Evolutionary conservation across 768 basidiomycete species (phyloP).

Genomic region (Termitomyces sp.): DNA sequence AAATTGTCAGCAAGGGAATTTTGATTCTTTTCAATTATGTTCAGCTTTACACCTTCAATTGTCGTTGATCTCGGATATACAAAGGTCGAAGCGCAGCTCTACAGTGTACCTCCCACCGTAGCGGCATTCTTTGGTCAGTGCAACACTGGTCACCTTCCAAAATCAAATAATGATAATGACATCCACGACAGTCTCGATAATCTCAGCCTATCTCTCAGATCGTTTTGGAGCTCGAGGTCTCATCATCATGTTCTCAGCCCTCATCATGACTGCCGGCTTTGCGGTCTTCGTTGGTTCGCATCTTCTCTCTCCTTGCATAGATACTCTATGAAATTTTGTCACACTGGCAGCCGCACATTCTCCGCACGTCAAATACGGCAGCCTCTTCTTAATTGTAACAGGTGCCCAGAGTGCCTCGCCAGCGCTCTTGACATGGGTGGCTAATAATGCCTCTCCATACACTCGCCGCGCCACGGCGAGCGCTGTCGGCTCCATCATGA

Average conservation of each 20-base stretch:
- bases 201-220: slow-evolving; percentile 37
- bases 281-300: too few species aligned
- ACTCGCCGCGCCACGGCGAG: slow-evolving; percentile 51
- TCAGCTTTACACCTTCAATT: slow-evolving; percentile 70
- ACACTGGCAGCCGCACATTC: slow-evolving; percentile 18
- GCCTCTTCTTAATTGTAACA: too few species aligned
- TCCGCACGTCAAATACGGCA: slow-evolving; percentile 23
- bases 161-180: neutral
- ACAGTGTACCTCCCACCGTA: slow-evolving; percentile 57
- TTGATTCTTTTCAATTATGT: neutral
- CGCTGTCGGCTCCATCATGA: slow-evolving; percentile 53
- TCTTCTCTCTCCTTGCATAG: too few species aligned
- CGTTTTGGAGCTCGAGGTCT: slow-evolving; percentile 44
- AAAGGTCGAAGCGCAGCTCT: slow-evolving; percentile 48
- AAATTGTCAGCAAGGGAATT: neutral
- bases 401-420: slow-evolving; percentile 18
- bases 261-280: slow-evolving; percentile 28
- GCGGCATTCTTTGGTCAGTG: slow-evolving; percentile 42
- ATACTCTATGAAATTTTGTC: slow-evolving; percentile 9
- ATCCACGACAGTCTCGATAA: neutral
- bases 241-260: slow-evolving; percentile 35
- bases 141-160: neutral
- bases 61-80: slow-evolving; percentile 56
- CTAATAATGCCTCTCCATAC: slow-evolving; percentile 56
- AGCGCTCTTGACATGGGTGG: slow-evolving; percentile 49